phyloP scores from a whole-genome alignment of 2,329 filamentous ascomycete genomes.

The Paraphaeosphaeria sporulosa region DNA sequence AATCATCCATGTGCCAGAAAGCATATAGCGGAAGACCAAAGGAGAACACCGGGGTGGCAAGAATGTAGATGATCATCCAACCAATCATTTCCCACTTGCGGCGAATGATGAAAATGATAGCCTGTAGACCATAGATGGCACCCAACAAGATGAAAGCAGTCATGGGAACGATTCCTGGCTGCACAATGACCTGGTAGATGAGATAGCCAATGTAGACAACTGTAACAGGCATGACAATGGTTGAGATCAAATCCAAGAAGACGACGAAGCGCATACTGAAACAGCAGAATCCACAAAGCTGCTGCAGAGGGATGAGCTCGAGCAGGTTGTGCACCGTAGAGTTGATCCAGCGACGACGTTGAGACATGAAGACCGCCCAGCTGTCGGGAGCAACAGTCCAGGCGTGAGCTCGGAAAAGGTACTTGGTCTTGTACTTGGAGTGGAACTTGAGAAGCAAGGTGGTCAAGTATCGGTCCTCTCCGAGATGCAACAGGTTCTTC shows the following conservation, averaged over 20 bases:
- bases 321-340: conserved; percentile 98
- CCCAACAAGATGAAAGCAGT: conserved; percentile 90
- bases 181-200: conserved; percentile 73
- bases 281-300: conserved; percentile 99
- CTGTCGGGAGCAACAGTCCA: conserved; percentile 98
- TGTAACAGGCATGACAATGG: conserved; percentile 89
- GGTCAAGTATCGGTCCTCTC: conserved; percentile 96
- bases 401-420: conserved; percentile 87
- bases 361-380: conserved; percentile 93
- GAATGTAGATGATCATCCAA: conserved; percentile 96
- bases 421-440: conserved; percentile 97
- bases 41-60: conserved; percentile 90
- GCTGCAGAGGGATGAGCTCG: conserved; percentile 89
- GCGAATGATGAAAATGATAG: conserved; percentile 93
- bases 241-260: conserved; percentile 91
- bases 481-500: conserved; percentile 96
- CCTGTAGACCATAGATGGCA: conserved; percentile 97
- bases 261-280: conserved; percentile 99
- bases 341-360: conserved; percentile 99
- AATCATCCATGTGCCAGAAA: conserved; percentile 99
- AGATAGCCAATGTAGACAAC: conserved; percentile 90
- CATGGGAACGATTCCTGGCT: conserved; percentile 73
- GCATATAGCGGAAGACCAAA: conserved; percentile 90
- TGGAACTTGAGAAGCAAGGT: conserved; percentile 93
- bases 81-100: conserved; percentile 99